phyloP scores from a whole-genome alignment of 768 basidiomycete genomes.

The Lyophyllum semitale region DNA sequence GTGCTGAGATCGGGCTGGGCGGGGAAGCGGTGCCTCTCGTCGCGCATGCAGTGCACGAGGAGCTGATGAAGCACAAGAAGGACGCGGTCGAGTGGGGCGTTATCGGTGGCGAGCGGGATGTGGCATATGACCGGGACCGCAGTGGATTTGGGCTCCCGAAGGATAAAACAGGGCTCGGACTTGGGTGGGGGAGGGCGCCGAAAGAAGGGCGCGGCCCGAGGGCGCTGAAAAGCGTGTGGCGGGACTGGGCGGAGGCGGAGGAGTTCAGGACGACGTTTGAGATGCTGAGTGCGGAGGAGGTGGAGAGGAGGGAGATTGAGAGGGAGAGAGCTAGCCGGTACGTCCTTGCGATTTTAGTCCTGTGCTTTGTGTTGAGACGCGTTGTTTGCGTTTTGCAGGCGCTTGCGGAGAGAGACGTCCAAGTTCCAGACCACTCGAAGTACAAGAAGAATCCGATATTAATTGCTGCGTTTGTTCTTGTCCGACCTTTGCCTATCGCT shows the following conservation, averaged over 20 bases:
- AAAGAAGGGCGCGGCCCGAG: conserved; percentile 82
- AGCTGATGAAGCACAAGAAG: conserved; percentile 92
- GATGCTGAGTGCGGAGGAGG: conserved; percentile 85
- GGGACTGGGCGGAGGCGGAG: conserved; percentile 92
- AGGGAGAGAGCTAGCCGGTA: conserved; percentile 80
- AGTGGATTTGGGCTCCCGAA: conserved; percentile 61
- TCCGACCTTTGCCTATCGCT: not conserved
- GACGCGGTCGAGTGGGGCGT: conserved; percentile 95
- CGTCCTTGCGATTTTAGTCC: conserved; percentile 7
- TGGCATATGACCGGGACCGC: conserved; percentile 43
- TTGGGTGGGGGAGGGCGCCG: conserved; percentile 76
- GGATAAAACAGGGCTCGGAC: conserved; percentile 81
- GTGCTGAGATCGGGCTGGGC: conserved; percentile 82
- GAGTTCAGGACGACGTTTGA: conserved; percentile 90
- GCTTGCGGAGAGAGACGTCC: conserved; percentile 40
- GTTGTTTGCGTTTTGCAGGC: conserved; percentile 21
- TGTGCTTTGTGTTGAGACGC: not conserved
- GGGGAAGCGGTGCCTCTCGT: conserved; percentile 89
- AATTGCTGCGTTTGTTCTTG: conserved; percentile 8
- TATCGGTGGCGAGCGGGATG: conserved; percentile 56
- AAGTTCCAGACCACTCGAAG: conserved; percentile 45
- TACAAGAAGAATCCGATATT: conserved; percentile 32
- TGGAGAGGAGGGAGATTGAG: conserved; percentile 87
- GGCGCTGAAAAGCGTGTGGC: conserved; percentile 84
- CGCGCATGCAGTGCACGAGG: conserved; percentile 93